phyloP scores from a whole-genome alignment of 2,329 filamentous ascomycete species.

The Fusarium sarcochroum region DNA sequence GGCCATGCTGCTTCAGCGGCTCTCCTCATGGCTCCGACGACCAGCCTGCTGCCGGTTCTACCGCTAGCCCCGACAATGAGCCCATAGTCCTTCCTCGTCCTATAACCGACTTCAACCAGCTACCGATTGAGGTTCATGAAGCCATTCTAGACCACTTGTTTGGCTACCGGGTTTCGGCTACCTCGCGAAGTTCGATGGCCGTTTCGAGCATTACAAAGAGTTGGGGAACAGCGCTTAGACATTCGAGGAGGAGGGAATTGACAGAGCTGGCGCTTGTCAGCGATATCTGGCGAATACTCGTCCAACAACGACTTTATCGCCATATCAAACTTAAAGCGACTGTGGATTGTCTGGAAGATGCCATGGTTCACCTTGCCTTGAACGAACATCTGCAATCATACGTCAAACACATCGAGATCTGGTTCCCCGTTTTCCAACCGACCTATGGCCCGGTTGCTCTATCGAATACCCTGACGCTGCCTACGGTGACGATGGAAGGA shows the following conservation, averaged over 20 bases:
- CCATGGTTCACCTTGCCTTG: constrained; percentile 71
- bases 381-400: constrained; percentile 73
- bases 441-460: constrained; percentile 61
- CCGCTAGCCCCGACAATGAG: constrained; percentile 37
- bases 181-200: constrained; percentile 68
- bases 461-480: constrained; percentile 62
- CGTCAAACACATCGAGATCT: constrained; percentile 81
- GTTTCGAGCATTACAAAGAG: constrained; percentile 68
- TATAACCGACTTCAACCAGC: constrained; percentile 60
- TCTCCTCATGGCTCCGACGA: constrained; percentile 44
- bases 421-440: constrained; percentile 81
- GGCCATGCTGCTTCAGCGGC: constrained; percentile 48
- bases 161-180: constrained; percentile 74
- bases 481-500: constrained; percentile 68
- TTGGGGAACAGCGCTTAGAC: constrained; percentile 75
- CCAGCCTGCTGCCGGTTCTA: constrained; percentile 30
- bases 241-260: constrained; percentile 76
- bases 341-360: constrained; percentile 70
- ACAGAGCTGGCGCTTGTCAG: constrained; percentile 76
- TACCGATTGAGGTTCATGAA: constrained; percentile 80
- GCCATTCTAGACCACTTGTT: constrained; percentile 80
- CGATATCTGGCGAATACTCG: constrained; percentile 73
- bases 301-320: constrained; percentile 80
- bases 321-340: constrained; percentile 84
- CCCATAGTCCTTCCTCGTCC: constrained; percentile 33